These are phyloP conservation scores for Ampelocalamus luodianensis DNA, from an alignment of 176 grass and related monocot species.

Conservation along the genomic window DNA sequence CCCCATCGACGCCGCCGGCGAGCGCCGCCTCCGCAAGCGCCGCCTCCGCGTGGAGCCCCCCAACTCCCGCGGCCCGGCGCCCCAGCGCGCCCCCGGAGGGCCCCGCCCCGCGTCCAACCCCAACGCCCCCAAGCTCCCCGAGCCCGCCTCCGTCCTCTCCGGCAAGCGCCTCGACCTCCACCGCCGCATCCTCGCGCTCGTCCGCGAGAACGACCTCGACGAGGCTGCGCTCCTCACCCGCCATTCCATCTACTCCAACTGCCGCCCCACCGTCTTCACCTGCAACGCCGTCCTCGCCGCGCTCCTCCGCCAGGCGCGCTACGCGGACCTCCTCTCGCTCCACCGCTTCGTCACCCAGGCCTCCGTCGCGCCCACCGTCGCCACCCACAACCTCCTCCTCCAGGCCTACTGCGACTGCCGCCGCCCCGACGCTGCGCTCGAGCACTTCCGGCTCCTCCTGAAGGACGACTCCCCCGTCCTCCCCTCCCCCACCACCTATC, in stretches of 20 bases:
- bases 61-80: slow-evolving; percentile 44
- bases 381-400: slow-evolving; percentile 85
- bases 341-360: slow-evolving; percentile 97
- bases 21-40: slow-evolving; percentile 72
- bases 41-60: slow-evolving; percentile 66
- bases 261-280: slow-evolving; percentile 86
- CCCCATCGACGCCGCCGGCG: slow-evolving; percentile 49
- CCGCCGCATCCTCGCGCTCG: slow-evolving; percentile 73
- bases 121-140: slow-evolving; percentile 84
- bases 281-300: slow-evolving; percentile 86
- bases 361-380: slow-evolving; percentile 73
- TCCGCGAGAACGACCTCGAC: slow-evolving; percentile 88
- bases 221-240: slow-evolving; percentile 87
- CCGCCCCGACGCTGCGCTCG: slow-evolving; percentile 75
- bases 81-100: slow-evolving; percentile 52
- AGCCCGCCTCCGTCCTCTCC: slow-evolving; percentile 69
- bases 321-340: slow-evolving; percentile 78
- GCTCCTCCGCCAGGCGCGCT: slow-evolving; percentile 80
- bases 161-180: slow-evolving; percentile 86
- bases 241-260: slow-evolving; percentile 99
- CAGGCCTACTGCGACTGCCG: slow-evolving; percentile 88
- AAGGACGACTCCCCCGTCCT: slow-evolving; percentile 78
- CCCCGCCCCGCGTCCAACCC: slow-evolving; percentile 56
- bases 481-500: slow-evolving; percentile 82
- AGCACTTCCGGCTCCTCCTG: slow-evolving; percentile 82